Evolutionary conservation across 2,329 filamentous ascomycete species (phyloP), one percentile per base, ranked within the genome.

Genomic region (Colletotrichum spinosum): DNA sequence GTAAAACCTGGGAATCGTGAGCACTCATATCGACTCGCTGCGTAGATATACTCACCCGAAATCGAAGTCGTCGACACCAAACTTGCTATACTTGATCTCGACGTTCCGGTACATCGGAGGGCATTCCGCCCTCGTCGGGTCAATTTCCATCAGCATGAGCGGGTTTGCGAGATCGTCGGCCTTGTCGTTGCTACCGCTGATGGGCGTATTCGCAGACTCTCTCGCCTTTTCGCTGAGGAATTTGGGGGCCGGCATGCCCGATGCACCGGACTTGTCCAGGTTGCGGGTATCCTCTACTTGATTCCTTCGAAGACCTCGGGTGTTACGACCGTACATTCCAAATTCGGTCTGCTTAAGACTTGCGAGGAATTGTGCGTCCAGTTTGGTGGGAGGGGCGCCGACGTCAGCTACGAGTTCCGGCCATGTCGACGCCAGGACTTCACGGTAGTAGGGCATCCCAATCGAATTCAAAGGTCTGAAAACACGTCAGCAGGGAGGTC

Each of bases 51-150:
- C 88, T 72, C 80, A 93, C 89, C 92, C 91, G 79, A 99, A 99
- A 77, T 99, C 96, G 76, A 99, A 99, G 77, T 99, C 97, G 73
- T 98, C 95, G n/a, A 99, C 94, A 17, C 96, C 96, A 77, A 97
- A 99, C 75, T 94, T 97, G 83, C 95, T 97, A 81, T 98, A 99
- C 76, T 97, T 97, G 80, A 99, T 99, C 77, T 98, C 95, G 10
- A 97, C 92, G 72, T 94, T 94, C 69, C 92, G 90, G 77, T 99
- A 99, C 81, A 96, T 93, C 8, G 92, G 87, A 25, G 95, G 92
- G 5, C 96, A 91, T 61, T 97, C 94, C 45, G 91, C 88, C 69
- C 93, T 92, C 60, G 91, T 87, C 69, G 91, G 90, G 67, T 92
- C 90, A 4, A 95, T 82, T 59, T 91, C 89, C 60, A 88, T 81